Conservation (phyloP, 257 asterid species). For the Solanum rostratum region DNA sequence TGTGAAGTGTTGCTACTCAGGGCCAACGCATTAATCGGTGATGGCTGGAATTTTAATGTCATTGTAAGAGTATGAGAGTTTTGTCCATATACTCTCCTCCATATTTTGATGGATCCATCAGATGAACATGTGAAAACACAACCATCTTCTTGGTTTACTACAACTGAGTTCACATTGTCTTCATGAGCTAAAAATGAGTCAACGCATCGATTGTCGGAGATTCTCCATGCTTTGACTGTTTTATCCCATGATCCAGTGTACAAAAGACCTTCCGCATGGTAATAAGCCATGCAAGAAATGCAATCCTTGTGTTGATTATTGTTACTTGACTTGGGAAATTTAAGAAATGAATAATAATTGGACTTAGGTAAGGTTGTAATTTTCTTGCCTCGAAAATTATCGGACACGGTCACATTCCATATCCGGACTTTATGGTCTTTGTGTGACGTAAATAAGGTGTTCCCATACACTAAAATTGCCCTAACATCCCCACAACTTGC, state of each 20-base stretch:
- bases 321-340: conserved; percentile 4
- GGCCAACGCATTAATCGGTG: conserved; percentile 63
- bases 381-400: conserved; percentile 46
- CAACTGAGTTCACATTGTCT: conserved; percentile 44
- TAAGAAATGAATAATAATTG: conserved; percentile 10
- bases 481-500: conserved; percentile 48
- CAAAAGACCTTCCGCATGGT: conserved; percentile 67
- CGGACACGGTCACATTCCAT: conserved; percentile 32
- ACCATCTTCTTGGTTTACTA: conserved; percentile 65
- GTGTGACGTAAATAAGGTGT: conserved; percentile 63
- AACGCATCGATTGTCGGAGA: conserved; percentile 46
- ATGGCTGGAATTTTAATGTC: conserved; percentile 64
- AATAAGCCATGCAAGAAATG: conserved; percentile 83
- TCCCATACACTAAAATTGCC: conserved; percentile 48
- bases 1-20: conserved; percentile 18
- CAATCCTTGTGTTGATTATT: conserved; percentile 30
- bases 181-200: conserved; percentile 72
- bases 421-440: conserved; percentile 43
- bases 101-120: conserved; percentile 68
- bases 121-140: conserved; percentile 70
- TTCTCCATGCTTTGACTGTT: conserved; percentile 56
- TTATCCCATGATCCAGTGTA: conserved; percentile 78
- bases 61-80: conserved; percentile 72
- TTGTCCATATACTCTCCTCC: conserved; percentile 76
- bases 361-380: conserved; percentile 31